Evolutionary conservation across 805 yeast genomes (phyloP).

Genomic region (Saccharomycopsis amapae): DNA sequence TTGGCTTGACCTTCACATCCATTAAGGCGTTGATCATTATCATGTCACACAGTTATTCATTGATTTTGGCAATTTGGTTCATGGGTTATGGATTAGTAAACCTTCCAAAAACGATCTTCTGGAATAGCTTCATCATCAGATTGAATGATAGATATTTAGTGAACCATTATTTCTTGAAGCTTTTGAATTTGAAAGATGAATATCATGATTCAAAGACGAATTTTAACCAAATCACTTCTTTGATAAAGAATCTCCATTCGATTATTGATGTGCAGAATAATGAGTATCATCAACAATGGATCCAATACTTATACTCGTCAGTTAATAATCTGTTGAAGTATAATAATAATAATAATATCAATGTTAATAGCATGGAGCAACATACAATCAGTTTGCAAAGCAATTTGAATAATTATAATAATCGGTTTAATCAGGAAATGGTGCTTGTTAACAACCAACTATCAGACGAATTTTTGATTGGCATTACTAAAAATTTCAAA

Average conservation of each 20-base stretch:
- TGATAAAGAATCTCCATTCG: conserved; percentile 12
- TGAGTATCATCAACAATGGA: conserved; percentile 46
- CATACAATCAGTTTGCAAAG: conserved; percentile 1
- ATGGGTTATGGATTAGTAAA: conserved; percentile 76
- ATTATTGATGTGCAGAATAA: conserved; percentile 13
- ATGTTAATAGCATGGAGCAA: neutral
- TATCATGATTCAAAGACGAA: conserved; percentile 56
- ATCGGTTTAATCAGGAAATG: conserved; percentile 20
- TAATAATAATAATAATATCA: neutral
- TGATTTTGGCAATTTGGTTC: conserved; percentile 70
- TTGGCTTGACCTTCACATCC: conserved; percentile 48
- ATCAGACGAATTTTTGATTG: conserved; percentile 39
- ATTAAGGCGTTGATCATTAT: conserved; percentile 67
- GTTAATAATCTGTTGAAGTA: neutral
- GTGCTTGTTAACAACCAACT: conserved; percentile 29
- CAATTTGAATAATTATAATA: conserved; percentile 17
- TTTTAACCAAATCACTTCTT: conserved; percentile 42
- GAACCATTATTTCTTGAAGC: conserved; percentile 39
- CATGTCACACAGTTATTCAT: conserved; percentile 66
- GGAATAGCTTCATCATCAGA: conserved; percentile 29
- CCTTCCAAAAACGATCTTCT: conserved; percentile 43
- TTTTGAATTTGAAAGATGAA: conserved; percentile 53
- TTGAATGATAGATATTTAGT: conserved; percentile 31
- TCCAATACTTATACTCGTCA: conserved; percentile 36
- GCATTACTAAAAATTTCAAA: conserved; percentile 45